These are phyloP conservation scores for Phascolomyces articulosus DNA, from an alignment of 371 early-diverging fungal species.

Conservation along the genomic window DNA sequence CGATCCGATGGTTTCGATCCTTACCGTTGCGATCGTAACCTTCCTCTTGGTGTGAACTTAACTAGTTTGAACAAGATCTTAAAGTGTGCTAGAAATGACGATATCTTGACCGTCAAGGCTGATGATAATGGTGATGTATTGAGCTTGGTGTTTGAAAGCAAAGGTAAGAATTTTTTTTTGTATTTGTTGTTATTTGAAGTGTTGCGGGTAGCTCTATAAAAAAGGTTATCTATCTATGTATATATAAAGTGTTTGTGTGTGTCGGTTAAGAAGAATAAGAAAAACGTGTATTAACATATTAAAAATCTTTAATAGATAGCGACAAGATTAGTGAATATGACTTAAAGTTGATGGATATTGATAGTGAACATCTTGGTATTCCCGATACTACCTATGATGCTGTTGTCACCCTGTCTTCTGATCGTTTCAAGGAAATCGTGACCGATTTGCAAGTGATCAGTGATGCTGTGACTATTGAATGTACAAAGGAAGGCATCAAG, in stretches of 20 bases:
- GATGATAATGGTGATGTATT: constrained; percentile 88
- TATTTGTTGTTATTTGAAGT: too few species aligned
- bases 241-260: too few species aligned
- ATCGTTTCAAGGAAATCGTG: constrained; percentile 92
- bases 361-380: constrained; percentile 94
- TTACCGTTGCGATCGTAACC: constrained; percentile 94
- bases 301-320: constrained; percentile 55
- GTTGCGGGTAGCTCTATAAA: too few species aligned
- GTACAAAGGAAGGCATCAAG: constrained; percentile 91
- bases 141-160: constrained; percentile 84
- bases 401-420: constrained; percentile 84
- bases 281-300: not conserved
- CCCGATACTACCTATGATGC: constrained; percentile 95
- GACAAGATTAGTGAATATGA: constrained; percentile 93
- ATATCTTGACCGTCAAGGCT: constrained; percentile 89
- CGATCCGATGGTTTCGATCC: constrained; percentile 92
- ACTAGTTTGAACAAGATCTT: constrained; percentile 89
- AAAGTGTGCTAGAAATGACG: constrained; percentile 94
- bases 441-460: constrained; percentile 86
- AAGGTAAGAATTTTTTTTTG: constrained; percentile 41
- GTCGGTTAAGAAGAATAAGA: not conserved
- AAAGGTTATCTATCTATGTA: too few species aligned
- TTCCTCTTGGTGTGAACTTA: constrained; percentile 93
- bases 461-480: constrained; percentile 89
- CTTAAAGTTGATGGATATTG: constrained; percentile 97